A percentile compares a stretch with the other conserved stretches of the same genome.
phyloP scores from a whole-genome alignment of 78 protist genomes.

The Polysphondylium violaceum region DNA sequence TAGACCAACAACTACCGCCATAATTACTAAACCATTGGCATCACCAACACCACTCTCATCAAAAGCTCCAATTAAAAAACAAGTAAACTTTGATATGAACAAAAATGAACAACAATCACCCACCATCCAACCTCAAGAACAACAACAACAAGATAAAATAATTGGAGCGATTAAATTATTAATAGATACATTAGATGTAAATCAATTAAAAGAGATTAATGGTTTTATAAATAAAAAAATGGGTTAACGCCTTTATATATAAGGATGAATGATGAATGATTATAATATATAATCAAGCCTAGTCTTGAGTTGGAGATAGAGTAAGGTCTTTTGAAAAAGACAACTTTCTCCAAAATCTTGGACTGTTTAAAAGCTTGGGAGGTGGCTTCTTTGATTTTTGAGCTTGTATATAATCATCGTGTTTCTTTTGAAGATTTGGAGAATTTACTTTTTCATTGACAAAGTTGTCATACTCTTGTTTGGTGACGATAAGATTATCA shows the following conservation, averaged over 20 bases:
- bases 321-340: slow-evolving; percentile 29
- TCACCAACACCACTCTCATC: background rate
- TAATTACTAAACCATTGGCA: background rate
- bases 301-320: background rate
- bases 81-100: background rate
- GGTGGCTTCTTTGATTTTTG: slow-evolving; percentile 31
- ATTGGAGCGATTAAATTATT: too few relatives aligned
- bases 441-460: background rate
- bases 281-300: background rate
- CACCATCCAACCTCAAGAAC: background rate
- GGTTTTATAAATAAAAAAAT: too few relatives aligned
- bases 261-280: background rate
- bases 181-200: too few relatives aligned
- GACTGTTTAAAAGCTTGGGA: background rate
- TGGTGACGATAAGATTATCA: slow-evolving; percentile 51
- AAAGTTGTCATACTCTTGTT: slow-evolving; percentile 37
- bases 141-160: too few relatives aligned
- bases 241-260: too few relatives aligned
- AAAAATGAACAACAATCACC: background rate
- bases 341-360: slow-evolving; percentile 52
- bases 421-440: slow-evolving; percentile 24
- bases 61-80: background rate
- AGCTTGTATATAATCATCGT: slow-evolving; percentile 38
- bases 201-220: too few relatives aligned
- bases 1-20: background rate